Base-by-base conservation (phyloP, 73 alveolate species). In the Paramecium biaurelia region DNA sequence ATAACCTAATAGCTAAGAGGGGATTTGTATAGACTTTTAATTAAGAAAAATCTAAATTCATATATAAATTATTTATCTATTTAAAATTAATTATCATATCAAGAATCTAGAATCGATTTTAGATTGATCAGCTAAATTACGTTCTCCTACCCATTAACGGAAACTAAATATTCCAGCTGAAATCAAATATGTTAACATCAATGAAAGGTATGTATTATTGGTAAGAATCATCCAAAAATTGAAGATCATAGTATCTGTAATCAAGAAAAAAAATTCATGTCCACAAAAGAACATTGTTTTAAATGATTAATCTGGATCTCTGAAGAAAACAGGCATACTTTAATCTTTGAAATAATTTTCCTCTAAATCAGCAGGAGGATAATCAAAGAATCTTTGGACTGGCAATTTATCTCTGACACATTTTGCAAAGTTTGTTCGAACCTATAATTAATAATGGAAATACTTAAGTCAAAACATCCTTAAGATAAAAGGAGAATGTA, bases 221-320 rank as follows among this genome's bases (percentile, higher is more conserved):
- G 90, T 67, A 1, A 63, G 34, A 21, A 85, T 42, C 68, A 85
- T 92, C 95, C 96, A 88, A 94, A 96, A 92, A 57, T 92, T 76
- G 89, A 93, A 96, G 28, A 85, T 24, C 67, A 93, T 94, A 12
- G 87, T 76, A 85, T 93, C 98, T 53, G 89, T 70, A 42, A 96
- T 85, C 32, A 95, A 79, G 87, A 92, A 89, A 67, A 93, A 94
- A 37, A 93, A 76, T 89, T 96, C 98, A 95, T 95, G 95, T 85
- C 98, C 98, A 85, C 92, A 92, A 92, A 96, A 95, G 47, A 95
- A 92, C 56, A 96, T 94, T 20, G 90, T 92, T 68, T 96, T 96
- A 90, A 96, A 96, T 57, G 92, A 92, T 84, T 85, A 74, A 53
- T 95, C 97, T 21, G 95, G 95, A 84, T 96, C 98, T 93, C 89